phyloP scores from a whole-genome alignment of 306 rosid species.

The Dalbergia cochinchinensis region DNA sequence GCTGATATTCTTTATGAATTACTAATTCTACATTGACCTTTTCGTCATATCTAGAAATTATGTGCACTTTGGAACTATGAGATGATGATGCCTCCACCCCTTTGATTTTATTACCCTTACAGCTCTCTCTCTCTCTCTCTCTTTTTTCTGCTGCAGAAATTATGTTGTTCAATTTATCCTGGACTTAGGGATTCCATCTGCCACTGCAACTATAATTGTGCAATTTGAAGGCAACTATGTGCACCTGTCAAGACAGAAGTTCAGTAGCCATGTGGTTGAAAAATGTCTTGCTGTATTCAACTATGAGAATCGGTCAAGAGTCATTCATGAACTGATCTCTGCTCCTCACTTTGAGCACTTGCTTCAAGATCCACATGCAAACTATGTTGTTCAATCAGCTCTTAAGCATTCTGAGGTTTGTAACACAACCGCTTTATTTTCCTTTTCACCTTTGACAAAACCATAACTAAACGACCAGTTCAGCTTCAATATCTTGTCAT shows the following conservation, averaged over 20 bases:
- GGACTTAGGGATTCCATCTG: slow-evolving; percentile 54
- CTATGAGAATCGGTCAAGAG: slow-evolving; percentile 42
- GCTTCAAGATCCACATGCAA: slow-evolving; percentile 63
- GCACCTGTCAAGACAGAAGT: slow-evolving; percentile 62
- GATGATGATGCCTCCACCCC: not conserved
- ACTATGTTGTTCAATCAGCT: slow-evolving; percentile 63
- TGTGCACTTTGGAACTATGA: not conserved
- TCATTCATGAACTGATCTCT: slow-evolving; percentile 54
- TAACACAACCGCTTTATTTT: slow-evolving; percentile 1
- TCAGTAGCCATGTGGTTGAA: slow-evolving; percentile 69
- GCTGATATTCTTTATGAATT: not conserved
- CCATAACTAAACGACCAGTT: not conserved
- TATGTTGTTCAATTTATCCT: slow-evolving; percentile 70
- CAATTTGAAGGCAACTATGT: slow-evolving; percentile 60
- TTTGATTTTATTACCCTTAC: not conserved
- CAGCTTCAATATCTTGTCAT: slow-evolving; percentile 19
- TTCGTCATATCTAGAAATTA: slow-evolving; percentile 14
- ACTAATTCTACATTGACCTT: slow-evolving; percentile 3
- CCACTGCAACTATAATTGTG: slow-evolving; percentile 42
- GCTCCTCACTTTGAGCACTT: slow-evolving; percentile 53
- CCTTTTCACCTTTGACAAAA: not conserved
- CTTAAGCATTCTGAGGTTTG: slow-evolving; percentile 51
- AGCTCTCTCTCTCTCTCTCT: not conserved
- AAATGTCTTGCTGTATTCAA: slow-evolving; percentile 48
- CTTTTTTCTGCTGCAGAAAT: slow-evolving; percentile 50